Percentiles rank a stretch among this genome's conserved stretches.
phyloP scores from a whole-genome alignment of 2,329 filamentous ascomycete species.

The Stemphylium lycopersici region DNA sequence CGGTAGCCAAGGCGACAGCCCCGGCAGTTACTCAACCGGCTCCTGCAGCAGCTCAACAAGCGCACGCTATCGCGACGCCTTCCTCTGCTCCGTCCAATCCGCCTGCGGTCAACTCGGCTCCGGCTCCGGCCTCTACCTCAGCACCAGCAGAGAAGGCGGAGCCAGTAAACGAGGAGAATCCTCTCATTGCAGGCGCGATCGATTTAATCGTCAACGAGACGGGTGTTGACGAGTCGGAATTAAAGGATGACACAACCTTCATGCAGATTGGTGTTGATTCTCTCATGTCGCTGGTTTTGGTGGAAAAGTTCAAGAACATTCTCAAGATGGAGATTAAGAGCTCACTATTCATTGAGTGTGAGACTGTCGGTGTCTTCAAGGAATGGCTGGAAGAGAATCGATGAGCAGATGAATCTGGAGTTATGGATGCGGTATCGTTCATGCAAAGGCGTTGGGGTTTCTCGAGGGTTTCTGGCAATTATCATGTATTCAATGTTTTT shows the following conservation, averaged over 20 bases:
- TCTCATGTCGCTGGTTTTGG: not conserved
- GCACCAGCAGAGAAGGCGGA: not conserved
- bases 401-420: not conserved
- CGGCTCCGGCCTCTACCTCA: not conserved
- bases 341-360: slow-evolving; percentile 1
- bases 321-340: slow-evolving; percentile 2
- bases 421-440: not conserved
- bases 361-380: slow-evolving; percentile 1
- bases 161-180: not conserved
- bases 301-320: slow-evolving; percentile 4
- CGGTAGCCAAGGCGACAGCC: not conserved
- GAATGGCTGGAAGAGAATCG: slow-evolving; percentile 3
- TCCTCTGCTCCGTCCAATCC: not conserved
- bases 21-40: not conserved
- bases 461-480: not conserved
- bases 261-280: slow-evolving; percentile 2
- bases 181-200: not conserved
- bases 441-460: not conserved
- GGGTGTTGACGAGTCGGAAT: not conserved
- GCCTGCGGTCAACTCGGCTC: not conserved
- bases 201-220: not conserved
- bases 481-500: not conserved
- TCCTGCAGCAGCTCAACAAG: not conserved
- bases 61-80: not conserved
- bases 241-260: not conserved